Evolutionary conservation across 2,329 filamentous ascomycete species (phyloP).

Genomic region (Aphanocladium album): DNA sequence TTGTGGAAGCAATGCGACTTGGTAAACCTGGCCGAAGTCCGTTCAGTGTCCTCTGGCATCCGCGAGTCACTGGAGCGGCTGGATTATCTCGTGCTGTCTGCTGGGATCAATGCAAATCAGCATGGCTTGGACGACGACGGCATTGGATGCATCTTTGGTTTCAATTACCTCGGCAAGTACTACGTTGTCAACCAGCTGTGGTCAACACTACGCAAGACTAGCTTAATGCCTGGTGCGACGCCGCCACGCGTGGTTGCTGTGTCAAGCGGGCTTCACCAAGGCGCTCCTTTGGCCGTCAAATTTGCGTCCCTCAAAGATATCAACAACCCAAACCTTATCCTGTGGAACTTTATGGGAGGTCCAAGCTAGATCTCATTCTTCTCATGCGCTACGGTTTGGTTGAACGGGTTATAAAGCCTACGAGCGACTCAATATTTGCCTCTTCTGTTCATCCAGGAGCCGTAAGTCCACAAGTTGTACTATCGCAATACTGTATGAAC

Average conservation of each 20-base stretch:
- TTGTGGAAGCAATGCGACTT: slow-evolving; percentile 39
- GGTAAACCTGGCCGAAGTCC: slow-evolving; percentile 32
- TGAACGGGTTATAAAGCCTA: slow-evolving; percentile 36
- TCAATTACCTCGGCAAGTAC: slow-evolving; percentile 42
- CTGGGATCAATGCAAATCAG: slow-evolving; percentile 39
- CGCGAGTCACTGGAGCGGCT: slow-evolving; percentile 31
- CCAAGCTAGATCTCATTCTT: slow-evolving; percentile 39
- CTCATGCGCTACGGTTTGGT: slow-evolving; percentile 37
- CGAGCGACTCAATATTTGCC: slow-evolving; percentile 35
- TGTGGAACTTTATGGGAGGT: slow-evolving; percentile 34
- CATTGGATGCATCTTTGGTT: slow-evolving; percentile 39
- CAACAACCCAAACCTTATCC: slow-evolving; percentile 31
- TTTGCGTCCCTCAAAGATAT: slow-evolving; percentile 38
- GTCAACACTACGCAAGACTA: slow-evolving; percentile 37
- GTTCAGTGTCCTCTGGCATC: slow-evolving; percentile 32
- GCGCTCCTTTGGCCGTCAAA: slow-evolving; percentile 30
- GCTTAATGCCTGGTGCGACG: slow-evolving; percentile 27
- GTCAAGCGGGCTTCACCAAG: slow-evolving; percentile 36
- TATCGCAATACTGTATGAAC: neutral
- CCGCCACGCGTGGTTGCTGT: slow-evolving; percentile 37
- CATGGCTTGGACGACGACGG: slow-evolving; percentile 33
- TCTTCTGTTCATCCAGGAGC: slow-evolving; percentile 37
- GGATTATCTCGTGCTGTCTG: slow-evolving; percentile 38
- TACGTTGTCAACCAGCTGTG: slow-evolving; percentile 38
- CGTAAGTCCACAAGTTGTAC: slow-evolving; percentile 21